Evolutionary conservation across 108 stramenopile genomes (phyloP), one percentile per base, ranked within the genome.

Genomic region (Poteriospumella lacustris): DNA sequence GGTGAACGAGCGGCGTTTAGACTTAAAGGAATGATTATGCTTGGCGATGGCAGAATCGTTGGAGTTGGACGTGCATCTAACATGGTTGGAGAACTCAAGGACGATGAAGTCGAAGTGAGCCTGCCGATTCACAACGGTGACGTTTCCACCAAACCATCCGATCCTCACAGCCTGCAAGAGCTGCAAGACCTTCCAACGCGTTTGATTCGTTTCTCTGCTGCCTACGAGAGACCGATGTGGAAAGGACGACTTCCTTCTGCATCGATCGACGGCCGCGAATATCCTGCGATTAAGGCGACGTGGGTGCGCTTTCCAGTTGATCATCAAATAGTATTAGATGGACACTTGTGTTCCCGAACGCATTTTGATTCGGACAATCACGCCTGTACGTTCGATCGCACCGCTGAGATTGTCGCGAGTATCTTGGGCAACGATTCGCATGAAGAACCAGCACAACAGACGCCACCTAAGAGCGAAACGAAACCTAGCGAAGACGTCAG

Each of bases 31-130:
- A 12, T 64, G 29, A 64, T 64, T 5, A 64, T 9, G 9, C 24
- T 64, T 3, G 31, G 24, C 5, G 31, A 64, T 64, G 60, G 60
- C 36, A 3, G 3, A 31, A 34, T 33, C 3, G 60, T 64, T 3
- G 60, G 60, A 64, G 9, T 24, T 64, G 60, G 60, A 5, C 3
- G 60, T 9, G 15, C 36, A 24, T 64, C 60, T 9, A 31, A 33
- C 24, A 31, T 64, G 31, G 36, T 19, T 12, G 60, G 60, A 64
- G 60, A 64, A 64, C 5, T 64, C 15, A 64, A 64, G 36, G 60
- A 64, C 36, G 15, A 26, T 12, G 60, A 64, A 5, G 9, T 64
- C 36, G 60, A 31, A 31, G 60, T 64, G 31, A 64, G 60, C 36
- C 9, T 64, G 60, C 60, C 60, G 29, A 64, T 64, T 9, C 36